A percentile compares a stretch with the other conserved stretches of the same genome.
These are phyloP conservation scores for Xylariomycetidae sp. DNA, from an alignment of 2,329 filamentous ascomycete genomes.

Conservation along the genomic window DNA sequence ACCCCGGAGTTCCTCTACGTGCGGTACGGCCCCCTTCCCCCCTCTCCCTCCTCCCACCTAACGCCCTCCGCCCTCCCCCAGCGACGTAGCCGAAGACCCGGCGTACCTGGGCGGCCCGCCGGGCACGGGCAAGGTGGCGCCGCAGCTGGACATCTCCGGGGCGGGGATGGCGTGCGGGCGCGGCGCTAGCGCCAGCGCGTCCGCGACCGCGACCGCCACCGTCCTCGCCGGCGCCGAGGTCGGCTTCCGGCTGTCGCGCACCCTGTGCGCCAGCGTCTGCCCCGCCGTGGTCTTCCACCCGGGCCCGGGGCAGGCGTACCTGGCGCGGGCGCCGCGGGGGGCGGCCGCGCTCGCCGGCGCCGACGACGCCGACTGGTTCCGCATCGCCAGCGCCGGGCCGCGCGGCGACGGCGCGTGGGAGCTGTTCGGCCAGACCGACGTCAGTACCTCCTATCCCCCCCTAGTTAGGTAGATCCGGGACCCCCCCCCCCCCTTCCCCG, in stretches of 20 bases:
- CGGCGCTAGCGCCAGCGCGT: neutral
- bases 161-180: slow-evolving; percentile 3
- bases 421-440: neutral
- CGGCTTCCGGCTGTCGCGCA: slow-evolving; percentile 2
- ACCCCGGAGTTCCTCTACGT: slow-evolving; percentile 1
- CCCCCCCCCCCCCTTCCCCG: no score
- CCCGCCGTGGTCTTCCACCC: slow-evolving; percentile 1
- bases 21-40: neutral
- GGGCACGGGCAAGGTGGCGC: neutral
- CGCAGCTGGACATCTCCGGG: neutral
- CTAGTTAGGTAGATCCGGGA: no score
- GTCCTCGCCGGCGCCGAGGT: slow-evolving; percentile 3
- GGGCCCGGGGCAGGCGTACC: slow-evolving; percentile 3
- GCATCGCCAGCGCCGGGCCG: slow-evolving; percentile 1
- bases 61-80: neutral
- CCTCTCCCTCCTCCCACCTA: neutral
- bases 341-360: neutral
- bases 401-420: neutral
- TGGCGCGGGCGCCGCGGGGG: slow-evolving; percentile 2
- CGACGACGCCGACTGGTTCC: slow-evolving; percentile 6
- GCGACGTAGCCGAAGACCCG: neutral
- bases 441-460: no score
- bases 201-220: slow-evolving; percentile 2
- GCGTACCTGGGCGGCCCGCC: neutral
- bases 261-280: neutral